Evolutionary conservation across 2,329 filamentous ascomycete species (phyloP).

Genomic region (Ophiosphaerella herpotricha): DNA sequence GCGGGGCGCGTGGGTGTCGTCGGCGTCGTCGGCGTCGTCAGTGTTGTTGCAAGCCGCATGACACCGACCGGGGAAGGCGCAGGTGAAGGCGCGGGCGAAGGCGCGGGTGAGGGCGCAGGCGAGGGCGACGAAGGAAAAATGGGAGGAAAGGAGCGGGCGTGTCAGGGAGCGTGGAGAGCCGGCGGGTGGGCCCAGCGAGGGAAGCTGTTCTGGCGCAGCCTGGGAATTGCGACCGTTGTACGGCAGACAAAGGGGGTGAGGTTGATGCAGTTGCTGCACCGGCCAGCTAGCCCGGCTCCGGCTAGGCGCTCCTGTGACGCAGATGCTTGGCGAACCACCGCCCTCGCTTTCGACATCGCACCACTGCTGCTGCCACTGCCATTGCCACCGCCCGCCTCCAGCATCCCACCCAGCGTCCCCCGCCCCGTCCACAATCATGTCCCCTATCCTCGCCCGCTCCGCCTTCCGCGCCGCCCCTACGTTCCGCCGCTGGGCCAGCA

Average conservation of each 20-base stretch:
- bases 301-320: slow-evolving; percentile 18
- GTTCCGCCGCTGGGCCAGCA: slow-evolving; percentile 45
- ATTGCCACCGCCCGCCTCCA: slow-evolving; percentile 10
- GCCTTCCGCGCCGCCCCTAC: slow-evolving; percentile 49
- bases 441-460: slow-evolving; percentile 51
- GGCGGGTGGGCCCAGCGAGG: not conserved
- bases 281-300: slow-evolving; percentile 12
- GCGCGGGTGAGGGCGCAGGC: too few relatives aligned
- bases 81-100: not conserved
- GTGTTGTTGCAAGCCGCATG: slow-evolving; percentile 35
- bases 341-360: slow-evolving; percentile 21
- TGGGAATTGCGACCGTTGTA: too few relatives aligned
- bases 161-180: slow-evolving; percentile 25
- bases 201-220: not conserved
- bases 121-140: not conserved
- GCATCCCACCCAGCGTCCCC: slow-evolving; percentile 8
- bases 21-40: too few relatives aligned
- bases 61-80: slow-evolving; percentile 28
- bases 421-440: slow-evolving; percentile 44
- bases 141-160: not conserved
- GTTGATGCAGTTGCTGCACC: slow-evolving; percentile 7
- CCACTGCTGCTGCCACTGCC: slow-evolving; percentile 8
- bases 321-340: slow-evolving; percentile 18
- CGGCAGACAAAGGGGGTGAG: slow-evolving; percentile 14
- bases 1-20: slow-evolving; percentile 10